Percentiles rank a stretch among this genome's conserved stretches.
Conservation (phyloP, 2,329 filamentous ascomycete genomes). For the Plectosphaerella cucumerina region DNA sequence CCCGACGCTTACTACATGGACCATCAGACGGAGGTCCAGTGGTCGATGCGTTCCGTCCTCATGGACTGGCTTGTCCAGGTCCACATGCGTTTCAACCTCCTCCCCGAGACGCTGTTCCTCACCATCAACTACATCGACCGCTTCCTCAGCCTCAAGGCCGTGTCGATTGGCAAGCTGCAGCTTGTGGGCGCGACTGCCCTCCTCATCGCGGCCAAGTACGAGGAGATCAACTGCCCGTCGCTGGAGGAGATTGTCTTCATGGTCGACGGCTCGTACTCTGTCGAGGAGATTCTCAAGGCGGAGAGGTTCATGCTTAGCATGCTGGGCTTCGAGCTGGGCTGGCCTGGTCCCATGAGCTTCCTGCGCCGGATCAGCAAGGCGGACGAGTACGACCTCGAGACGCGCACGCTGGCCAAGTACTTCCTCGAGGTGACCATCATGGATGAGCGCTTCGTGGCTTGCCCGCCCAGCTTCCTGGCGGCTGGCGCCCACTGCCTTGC, state of each 20-base stretch:
- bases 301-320: conserved; percentile 98
- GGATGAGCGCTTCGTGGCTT: conserved; percentile 95
- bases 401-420: conserved; percentile 92
- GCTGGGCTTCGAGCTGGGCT: conserved; percentile 92
- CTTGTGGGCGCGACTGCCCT: conserved; percentile 94
- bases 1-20: conserved; percentile 97
- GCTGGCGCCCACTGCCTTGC: conserved; percentile 92
- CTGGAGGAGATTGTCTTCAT: conserved; percentile 96
- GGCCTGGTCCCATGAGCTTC: conserved; percentile 99
- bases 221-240: conserved; percentile 97
- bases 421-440: conserved; percentile 95
- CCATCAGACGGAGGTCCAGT: conserved; percentile 92
- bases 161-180: conserved; percentile 92
- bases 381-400: conserved; percentile 95
- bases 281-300: conserved; percentile 92
- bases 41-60: conserved; percentile 95
- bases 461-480: conserved; percentile 83
- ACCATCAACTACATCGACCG: conserved; percentile 96
- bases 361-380: conserved; percentile 95
- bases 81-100: conserved; percentile 82
- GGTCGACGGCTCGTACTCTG: conserved; percentile 87
- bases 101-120: conserved; percentile 93
- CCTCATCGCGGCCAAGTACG: conserved; percentile 95
- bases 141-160: conserved; percentile 90
- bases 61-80: conserved; percentile 99